Evolutionary conservation across 2,329 filamentous ascomycete species (phyloP).

Genomic region (Pezicula neosporulosa): DNA sequence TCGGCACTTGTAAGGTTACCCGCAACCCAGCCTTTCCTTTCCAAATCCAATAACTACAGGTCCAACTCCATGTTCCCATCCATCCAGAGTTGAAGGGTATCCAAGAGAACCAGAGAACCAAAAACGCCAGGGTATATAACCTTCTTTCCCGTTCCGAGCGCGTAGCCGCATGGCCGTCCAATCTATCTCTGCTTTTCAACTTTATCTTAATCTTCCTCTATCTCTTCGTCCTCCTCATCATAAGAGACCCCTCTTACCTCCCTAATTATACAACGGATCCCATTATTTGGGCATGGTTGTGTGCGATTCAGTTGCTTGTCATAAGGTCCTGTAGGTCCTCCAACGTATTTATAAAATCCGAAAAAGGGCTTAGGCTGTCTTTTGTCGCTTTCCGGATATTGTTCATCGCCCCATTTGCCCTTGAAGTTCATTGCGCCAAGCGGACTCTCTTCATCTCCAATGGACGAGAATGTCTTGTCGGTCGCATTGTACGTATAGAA

Average conservation of each 20-base stretch:
- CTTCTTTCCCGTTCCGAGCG: too few species aligned
- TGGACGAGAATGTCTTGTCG: conserved; percentile 18
- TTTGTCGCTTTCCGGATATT: conserved; percentile 47
- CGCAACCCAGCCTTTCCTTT: too few species aligned
- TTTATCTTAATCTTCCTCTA: background rate
- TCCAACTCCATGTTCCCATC: too few species aligned
- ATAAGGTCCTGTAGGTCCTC: conserved; percentile 58
- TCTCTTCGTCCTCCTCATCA: background rate
- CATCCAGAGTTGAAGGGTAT: too few species aligned
- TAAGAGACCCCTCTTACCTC: conserved; percentile 6
- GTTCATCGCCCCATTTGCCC: conserved; percentile 60
- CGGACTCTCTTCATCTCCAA: conserved; percentile 33
- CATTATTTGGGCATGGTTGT: conserved; percentile 50
- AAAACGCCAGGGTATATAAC: too few species aligned
- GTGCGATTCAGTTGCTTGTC: conserved; percentile 55
- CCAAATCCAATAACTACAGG: too few species aligned
- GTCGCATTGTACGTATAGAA: conserved; percentile 48
- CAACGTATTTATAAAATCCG: conserved; percentile 44
- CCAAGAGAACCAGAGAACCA: too few species aligned
- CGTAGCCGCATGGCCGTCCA: too few species aligned
- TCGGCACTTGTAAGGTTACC: too few species aligned
- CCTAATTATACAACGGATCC: conserved; percentile 24
- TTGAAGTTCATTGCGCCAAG: conserved; percentile 51
- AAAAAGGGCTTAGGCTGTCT: conserved; percentile 36
- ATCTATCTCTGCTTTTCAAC: background rate